phyloP scores from a whole-genome alignment of 2,329 filamentous ascomycete genomes.

The Aspergillus costaricaensis region DNA sequence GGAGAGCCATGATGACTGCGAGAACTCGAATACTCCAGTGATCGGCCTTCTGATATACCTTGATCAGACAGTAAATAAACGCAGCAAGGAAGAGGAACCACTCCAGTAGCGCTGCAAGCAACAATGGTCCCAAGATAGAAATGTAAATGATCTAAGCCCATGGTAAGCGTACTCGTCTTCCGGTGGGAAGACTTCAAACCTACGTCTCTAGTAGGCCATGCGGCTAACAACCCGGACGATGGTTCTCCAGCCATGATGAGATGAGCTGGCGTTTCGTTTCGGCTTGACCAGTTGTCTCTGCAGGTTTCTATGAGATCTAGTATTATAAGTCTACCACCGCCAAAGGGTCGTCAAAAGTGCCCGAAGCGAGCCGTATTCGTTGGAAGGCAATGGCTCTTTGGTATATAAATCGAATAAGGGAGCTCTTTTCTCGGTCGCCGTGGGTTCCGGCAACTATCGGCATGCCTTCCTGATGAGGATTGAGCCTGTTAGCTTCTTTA shows the following conservation, averaged over 20 bases:
- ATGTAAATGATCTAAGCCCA: conserved; percentile 75
- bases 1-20: conserved; percentile 70
- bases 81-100: conserved; percentile 96
- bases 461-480: background rate
- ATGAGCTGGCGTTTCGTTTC: background rate
- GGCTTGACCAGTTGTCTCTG: too few species aligned
- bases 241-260: conserved; percentile 4
- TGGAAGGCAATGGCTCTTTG: background rate
- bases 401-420: background rate
- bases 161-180: conserved; percentile 1
- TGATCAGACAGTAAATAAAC: conserved; percentile 86
- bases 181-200: conserved; percentile 15
- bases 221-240: background rate
- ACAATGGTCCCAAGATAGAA: conserved; percentile 74
- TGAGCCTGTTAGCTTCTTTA: background rate
- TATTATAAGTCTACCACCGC: too few species aligned
- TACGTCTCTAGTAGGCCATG: conserved; percentile 45
- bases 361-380: background rate
- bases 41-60: conserved; percentile 87
- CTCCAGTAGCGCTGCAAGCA: conserved; percentile 83
- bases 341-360: background rate
- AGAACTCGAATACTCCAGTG: conserved; percentile 80
- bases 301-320: too few species aligned
- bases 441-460: background rate
- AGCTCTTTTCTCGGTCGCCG: background rate